Conservation (phyloP, 345 rosid genomes). For the Jatropha curcas region DNA sequence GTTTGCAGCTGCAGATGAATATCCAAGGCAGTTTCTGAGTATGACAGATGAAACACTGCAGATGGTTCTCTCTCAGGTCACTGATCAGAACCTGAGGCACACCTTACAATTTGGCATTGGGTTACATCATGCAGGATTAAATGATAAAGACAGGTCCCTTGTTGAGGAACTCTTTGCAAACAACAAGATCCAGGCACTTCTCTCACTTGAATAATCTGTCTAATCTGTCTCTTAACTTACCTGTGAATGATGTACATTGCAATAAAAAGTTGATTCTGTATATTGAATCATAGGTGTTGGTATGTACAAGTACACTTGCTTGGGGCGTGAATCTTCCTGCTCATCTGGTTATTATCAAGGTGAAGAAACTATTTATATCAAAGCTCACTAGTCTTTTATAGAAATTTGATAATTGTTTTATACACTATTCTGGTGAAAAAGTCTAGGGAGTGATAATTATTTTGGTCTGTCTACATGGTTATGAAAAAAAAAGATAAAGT, state of each 20-base stretch:
- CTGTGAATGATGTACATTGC: not conserved
- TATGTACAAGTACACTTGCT: slow-evolving; percentile 93
- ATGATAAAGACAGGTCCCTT: slow-evolving; percentile 89
- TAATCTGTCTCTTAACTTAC: slow-evolving; percentile 2
- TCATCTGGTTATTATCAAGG: slow-evolving; percentile 97
- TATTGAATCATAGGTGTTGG: slow-evolving; percentile 58
- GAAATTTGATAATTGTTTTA: not conserved
- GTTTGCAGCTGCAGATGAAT: slow-evolving; percentile 97
- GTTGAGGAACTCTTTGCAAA: slow-evolving; percentile 95
- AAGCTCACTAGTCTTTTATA: not conserved
- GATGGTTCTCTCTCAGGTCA: slow-evolving; percentile 92
- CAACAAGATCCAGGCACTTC: slow-evolving; percentile 90
- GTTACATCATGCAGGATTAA: slow-evolving; percentile 94
- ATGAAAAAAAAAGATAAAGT: not conserved
- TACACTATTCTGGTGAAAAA: not conserved
- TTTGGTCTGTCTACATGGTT: not conserved
- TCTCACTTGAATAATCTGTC: slow-evolving; percentile 22
- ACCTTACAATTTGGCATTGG: slow-evolving; percentile 98
- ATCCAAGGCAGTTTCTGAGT: slow-evolving; percentile 83
- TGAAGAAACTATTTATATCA: slow-evolving; percentile 27
- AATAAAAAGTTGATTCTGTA: not conserved
- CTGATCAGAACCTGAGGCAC: slow-evolving; percentile 90
- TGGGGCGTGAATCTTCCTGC: slow-evolving; percentile 99
- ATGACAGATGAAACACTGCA: slow-evolving; percentile 85
- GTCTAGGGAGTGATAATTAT: not conserved